A percentile compares a stretch with the other conserved stretches of the same genome.
phyloP scores from a whole-genome alignment of 2,329 filamentous ascomycete species.

The Fusarium sp. region DNA sequence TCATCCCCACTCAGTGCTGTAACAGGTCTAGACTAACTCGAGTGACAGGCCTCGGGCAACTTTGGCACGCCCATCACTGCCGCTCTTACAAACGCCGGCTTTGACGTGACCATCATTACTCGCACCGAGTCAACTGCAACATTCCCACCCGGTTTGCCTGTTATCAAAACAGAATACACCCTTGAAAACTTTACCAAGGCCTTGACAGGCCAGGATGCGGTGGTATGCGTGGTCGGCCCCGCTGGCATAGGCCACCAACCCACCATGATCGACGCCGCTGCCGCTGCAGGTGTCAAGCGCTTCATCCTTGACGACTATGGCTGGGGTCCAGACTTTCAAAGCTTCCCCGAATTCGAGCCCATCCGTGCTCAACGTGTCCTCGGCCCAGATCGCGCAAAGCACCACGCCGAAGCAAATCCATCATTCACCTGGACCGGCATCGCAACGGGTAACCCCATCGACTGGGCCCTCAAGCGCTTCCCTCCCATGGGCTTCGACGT shows the following conservation, averaged over 20 bases:
- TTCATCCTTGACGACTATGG: conserved; percentile 37
- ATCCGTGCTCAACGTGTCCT: conserved; percentile 25
- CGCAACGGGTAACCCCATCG: conserved; percentile 28
- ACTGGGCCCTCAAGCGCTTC: conserved; percentile 38
- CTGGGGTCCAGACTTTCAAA: conserved; percentile 32
- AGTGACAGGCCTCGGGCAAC: conserved; percentile 34
- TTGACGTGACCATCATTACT: conserved; percentile 32
- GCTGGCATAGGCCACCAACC: conserved; percentile 25
- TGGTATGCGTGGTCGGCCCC: conserved; percentile 28
- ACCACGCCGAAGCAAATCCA: conserved; percentile 10
- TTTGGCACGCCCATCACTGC: conserved; percentile 38
- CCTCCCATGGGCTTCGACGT: conserved; percentile 33
- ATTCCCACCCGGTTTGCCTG: conserved; percentile 12
- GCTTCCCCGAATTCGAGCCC: conserved; percentile 31
- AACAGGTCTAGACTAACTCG: background rate
- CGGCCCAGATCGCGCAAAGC: conserved; percentile 18
- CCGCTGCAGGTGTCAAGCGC: conserved; percentile 30
- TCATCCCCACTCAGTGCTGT: fast-evolving
- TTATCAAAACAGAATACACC: conserved; percentile 18
- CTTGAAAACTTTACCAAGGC: conserved; percentile 4
- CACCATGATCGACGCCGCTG: conserved; percentile 36
- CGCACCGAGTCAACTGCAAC: conserved; percentile 32
- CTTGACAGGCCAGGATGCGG: conserved; percentile 26
- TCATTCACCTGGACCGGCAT: conserved; percentile 36
- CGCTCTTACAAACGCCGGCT: conserved; percentile 27